Percentiles rank a stretch among this genome's conserved stretches.
Conservation (phyloP, 345 rosid genomes). For the Gossypium australe region DNA sequence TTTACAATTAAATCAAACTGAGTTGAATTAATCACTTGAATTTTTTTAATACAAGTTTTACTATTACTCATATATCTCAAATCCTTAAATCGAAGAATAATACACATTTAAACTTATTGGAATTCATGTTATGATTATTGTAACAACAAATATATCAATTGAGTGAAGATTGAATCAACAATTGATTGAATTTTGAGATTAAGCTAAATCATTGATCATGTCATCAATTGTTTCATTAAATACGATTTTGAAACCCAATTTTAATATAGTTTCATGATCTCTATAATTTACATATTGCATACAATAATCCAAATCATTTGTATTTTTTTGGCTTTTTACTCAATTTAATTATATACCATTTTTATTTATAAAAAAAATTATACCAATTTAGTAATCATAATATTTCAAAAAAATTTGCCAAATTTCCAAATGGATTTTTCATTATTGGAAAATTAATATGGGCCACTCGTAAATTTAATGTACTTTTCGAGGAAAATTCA, state of each 20-base stretch:
- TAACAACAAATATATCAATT: accelerated
- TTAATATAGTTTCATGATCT: background rate
- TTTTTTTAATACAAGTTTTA: no score
- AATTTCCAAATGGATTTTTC: background rate
- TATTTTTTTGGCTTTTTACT: background rate
- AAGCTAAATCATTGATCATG: no score
- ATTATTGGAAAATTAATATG: background rate
- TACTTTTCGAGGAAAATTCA: background rate
- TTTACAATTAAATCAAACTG: no score
- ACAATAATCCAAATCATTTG: no score
- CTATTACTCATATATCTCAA: no score
- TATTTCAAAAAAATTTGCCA: background rate
- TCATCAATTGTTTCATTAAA: background rate
- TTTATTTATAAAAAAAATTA: no score
- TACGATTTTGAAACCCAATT: background rate
- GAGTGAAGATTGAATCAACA: accelerated
- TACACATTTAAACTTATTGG: accelerated
- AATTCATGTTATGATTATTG: no score
- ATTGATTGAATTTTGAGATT: no score
- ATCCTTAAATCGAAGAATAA: no score
- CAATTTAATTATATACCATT: background rate
- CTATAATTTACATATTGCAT: no score
- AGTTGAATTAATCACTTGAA: no score
- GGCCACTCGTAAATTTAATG: no score
- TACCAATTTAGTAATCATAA: background rate